Base-by-base conservation (phyloP, 345 rosid genomes). In the Sonneratia alba region DNA sequence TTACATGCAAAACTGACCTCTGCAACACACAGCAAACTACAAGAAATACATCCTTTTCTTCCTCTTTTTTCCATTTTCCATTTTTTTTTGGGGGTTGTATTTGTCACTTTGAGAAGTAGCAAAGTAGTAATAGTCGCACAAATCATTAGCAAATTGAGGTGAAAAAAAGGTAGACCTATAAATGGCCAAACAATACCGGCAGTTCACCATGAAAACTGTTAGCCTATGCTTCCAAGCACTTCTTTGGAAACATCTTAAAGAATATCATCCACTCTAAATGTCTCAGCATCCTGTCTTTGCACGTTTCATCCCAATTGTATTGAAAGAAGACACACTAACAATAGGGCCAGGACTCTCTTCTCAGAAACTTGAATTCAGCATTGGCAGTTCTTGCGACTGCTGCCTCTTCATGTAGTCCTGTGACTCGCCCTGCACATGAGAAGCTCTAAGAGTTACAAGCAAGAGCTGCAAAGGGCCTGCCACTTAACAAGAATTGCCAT, bases 291-390 rank as follows among this genome's bases (percentile, higher is more conserved):
- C 96, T 3, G 95, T 91, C 80, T 94, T 94, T 1, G 96, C 94
- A 55, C 98, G 97, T 82, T 94, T 94, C 91, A 93, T 89, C 70
- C 97, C 89, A 62, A 91, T 90, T 38, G 96, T 84, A 77, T 88
- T 94, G 87, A 94, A 94, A 12, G 97, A 97, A 59, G 97, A 91
- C 73, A 90, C 82, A 45, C 93, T 88, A 57, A 95, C 96, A 6
- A 93, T 94, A 1, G 97, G 98, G 32, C 96, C 96, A 0, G 98
- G 97, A 72, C 97, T 90, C 40, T 94, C 97, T 84, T 94, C 98
- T 82, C 96, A 84, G 83, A 88, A 81, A 81, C 83, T 94, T 14
- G 97, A 94, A 73, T 94, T 94, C 68, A 94, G 72, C 86, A 94
- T 73, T 0, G 98, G 97, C 18, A 94, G 83, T 79, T 94, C 97